Base-by-base conservation (phyloP, 192 early-diverging fungal species). In the Entophlyctis luteolus region DNA sequence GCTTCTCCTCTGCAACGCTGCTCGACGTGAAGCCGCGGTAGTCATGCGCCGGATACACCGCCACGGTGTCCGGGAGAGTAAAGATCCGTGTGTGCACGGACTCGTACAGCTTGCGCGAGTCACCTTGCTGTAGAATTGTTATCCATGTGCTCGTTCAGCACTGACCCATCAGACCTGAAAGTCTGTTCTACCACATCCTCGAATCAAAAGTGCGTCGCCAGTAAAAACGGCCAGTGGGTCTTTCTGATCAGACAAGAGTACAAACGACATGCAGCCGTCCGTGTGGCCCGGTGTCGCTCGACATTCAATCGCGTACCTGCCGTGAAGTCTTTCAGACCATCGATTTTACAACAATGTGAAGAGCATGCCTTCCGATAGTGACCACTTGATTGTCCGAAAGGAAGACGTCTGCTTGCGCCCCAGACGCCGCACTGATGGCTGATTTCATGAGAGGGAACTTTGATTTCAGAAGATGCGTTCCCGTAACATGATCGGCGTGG, bases 231-330 rank as follows among this genome's bases (percentile, higher is more conserved):
- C 33, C 33, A 59, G 57, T 8, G 57, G 57, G 12, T 49, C 4
- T 0, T 29, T 12, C 45, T 28, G 32, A 32, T 59, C 20, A 29
- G 31, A 49, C 37, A 45, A 28, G 35, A 68, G 66, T 25, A 59
- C 35, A 22, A 72, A 69, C 10, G 46, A 63, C 54, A 72, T 67
- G 47, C 65, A 72, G n/a, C 65, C 71, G 25, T 33, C 35, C 18
- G 71, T 72, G 46, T 72, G 71, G 5, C 71, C 71, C 18, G 71
- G 71, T n/a, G 71, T 72, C 18, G 62, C 71, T 32, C 62, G 38
- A 18, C 27, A 25, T 25, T 69, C 42, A 2, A 72, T n/a, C 4
- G 39, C 48, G n/a, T 42, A 48, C 25, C 4, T 18, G n/a, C n/a
- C n/a, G n/a, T n/a, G n/a, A n/a, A n/a, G n/a, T n/a, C n/a, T n/a